Conservation (phyloP, 1,284 basidiomycete genomes). For the Megacollybia platyphylla region DNA sequence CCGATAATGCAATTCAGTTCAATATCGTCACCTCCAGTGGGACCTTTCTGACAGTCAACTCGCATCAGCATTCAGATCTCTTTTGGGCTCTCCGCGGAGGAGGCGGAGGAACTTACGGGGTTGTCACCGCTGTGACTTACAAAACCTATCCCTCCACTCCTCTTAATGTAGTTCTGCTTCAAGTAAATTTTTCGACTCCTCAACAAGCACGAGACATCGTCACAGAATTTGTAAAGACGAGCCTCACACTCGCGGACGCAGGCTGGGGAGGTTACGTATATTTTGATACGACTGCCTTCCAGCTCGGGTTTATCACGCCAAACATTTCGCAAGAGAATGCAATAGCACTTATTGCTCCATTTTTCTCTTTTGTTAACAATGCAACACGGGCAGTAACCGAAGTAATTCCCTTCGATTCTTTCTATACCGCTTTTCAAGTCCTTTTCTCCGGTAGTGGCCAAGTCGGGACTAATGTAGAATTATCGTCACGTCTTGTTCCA, state of each 20-base stretch:
- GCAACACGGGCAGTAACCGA: slow-evolving; percentile 5
- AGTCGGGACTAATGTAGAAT: slow-evolving; percentile 13
- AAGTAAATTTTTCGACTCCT: slow-evolving; percentile 14
- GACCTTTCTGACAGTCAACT: slow-evolving; percentile 19
- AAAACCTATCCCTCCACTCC: slow-evolving; percentile 20
- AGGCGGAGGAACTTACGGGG: slow-evolving; percentile 29
- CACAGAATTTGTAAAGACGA: slow-evolving; percentile 14
- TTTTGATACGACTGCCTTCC: slow-evolving; percentile 84
- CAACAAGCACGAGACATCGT: slow-evolving; percentile 10
- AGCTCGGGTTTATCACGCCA: slow-evolving; percentile 15
- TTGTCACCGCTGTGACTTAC: slow-evolving; percentile 26
- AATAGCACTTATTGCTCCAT: slow-evolving; percentile 16
- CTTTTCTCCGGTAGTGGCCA: slow-evolving; percentile 9
- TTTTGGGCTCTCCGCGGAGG: slow-evolving; percentile 42
- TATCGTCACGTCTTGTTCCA: slow-evolving; percentile 6
- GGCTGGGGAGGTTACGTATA: slow-evolving; percentile 76
- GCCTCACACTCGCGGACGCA: slow-evolving; percentile 13
- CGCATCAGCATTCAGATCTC: slow-evolving; percentile 13
- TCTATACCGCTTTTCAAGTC: slow-evolving; percentile 6
- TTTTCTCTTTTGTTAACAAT: slow-evolving; percentile 15
- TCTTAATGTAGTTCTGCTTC: slow-evolving; percentile 10
- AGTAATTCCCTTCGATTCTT: slow-evolving; percentile 2
- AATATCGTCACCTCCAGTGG: slow-evolving; percentile 24
- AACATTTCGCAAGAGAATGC: slow-evolving; percentile 19
- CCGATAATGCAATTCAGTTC: slow-evolving; percentile 29